Base-by-base conservation (phyloP, 306 rosid genomes). In the Ormosia emarginata region DNA sequence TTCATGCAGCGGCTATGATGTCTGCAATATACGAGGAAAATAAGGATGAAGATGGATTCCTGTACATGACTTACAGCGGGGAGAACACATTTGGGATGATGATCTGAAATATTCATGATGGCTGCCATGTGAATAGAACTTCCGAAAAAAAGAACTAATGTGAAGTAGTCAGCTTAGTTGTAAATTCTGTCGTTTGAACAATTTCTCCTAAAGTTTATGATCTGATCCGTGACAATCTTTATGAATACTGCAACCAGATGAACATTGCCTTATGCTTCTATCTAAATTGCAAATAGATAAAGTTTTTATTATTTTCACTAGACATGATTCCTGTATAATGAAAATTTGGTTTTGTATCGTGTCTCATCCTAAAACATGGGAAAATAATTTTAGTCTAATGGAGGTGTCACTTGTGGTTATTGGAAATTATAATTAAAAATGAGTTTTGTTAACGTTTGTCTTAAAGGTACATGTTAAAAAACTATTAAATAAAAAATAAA, bases 41-140 rank as follows among this genome's bases (percentile, higher is more conserved):
- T 84, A 93, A 91, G 84, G 97, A 93, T 32, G 97, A 93, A 75
- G 97, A 93, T 87, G 97, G 97, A 47, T 93, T 93, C 83, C 90
- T 93, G 53, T 93, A 93, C 77, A 93, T 93, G 97, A 93, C 97
- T 55, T 93, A 93, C 86, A 93, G 97, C 33, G 94, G 97, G 5
- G 97, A 93, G 86, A 93, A 93, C 90, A 93, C 97, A 7, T 93
- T 93, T 46, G 97, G 97, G 65, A 15, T 61, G 76, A 5, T 83
- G 80, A 56, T 64, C 61, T 83, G 81, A 77, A 75, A 47, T n/a
- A 24, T 74, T 24, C 68, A 43, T 2, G 44, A 17, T 36, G 14
- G 13, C 41, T 62, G 75, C 82, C 67, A 37, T 86, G 90, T 86
- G 88, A 81, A 86, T 83, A 83, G 70, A 57, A 74, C 53, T 74